Evolutionary conservation across 768 basidiomycete species (phyloP).

Genomic region (Trametes cinnabarina): DNA sequence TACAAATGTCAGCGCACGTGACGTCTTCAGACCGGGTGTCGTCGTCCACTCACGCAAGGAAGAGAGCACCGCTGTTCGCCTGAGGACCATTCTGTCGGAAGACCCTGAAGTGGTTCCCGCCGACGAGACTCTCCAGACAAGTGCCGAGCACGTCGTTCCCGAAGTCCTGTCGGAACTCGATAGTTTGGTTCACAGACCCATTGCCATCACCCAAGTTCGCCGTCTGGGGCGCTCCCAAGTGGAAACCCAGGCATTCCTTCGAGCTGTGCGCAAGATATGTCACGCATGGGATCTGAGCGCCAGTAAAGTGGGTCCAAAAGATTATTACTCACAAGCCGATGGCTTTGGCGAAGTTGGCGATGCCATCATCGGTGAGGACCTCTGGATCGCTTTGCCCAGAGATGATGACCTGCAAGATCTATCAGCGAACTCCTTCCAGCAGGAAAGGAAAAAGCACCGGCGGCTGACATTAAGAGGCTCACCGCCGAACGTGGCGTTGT

Average conservation of each 20-base stretch:
- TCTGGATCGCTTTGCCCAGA: conserved; percentile 57
- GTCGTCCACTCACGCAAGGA: conserved; percentile 32
- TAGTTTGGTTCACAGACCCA: conserved; percentile 42
- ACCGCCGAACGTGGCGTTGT: conserved; percentile 38
- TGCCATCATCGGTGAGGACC: conserved; percentile 55
- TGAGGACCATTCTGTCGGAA: conserved; percentile 32
- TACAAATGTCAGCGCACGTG: background rate
- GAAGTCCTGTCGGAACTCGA: conserved; percentile 46
- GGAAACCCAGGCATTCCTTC: conserved; percentile 31
- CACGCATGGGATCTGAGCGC: background rate
- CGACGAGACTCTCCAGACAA: conserved; percentile 39
- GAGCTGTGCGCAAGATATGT: conserved; percentile 26
- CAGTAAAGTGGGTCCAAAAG: background rate
- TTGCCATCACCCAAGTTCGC: conserved; percentile 51
- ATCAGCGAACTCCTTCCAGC: background rate
- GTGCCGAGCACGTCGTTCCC: conserved; percentile 38
- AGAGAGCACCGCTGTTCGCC: conserved; percentile 33
- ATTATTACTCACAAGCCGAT: conserved; percentile 61
- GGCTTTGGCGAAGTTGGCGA: conserved; percentile 57
- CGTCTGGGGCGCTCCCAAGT: conserved; percentile 36
- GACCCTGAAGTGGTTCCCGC: conserved; percentile 45
- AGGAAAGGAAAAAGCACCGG: background rate
- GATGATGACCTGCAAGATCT: conserved; percentile 48
- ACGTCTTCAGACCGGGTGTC: background rate
- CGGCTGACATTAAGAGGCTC: conserved; percentile 45